Evolutionary conservation across 805 yeast species (phyloP).

Genomic region (Trichomonascus vanleenenianus): DNA sequence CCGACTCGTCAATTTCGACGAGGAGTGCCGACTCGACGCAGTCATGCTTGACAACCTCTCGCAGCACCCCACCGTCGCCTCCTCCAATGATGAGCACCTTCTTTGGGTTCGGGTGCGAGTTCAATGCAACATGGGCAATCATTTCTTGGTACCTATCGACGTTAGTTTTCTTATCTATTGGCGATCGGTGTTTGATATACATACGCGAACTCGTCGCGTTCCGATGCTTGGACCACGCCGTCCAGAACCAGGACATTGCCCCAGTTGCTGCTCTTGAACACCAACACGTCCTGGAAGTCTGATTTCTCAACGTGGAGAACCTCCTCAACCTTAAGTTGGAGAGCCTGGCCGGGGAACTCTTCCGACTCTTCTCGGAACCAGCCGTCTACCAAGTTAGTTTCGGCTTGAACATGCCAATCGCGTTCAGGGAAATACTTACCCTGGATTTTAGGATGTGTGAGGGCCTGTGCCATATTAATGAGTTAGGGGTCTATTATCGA

Average conservation of each 20-base stretch:
- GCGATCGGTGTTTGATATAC: neutral
- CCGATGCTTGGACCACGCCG: slow-evolving; percentile 92
- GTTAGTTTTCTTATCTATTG: slow-evolving; percentile 31
- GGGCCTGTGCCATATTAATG: neutral
- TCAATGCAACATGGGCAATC: slow-evolving; percentile 90
- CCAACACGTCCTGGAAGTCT: slow-evolving; percentile 82
- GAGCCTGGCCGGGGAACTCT: slow-evolving; percentile 99
- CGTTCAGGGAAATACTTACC: neutral
- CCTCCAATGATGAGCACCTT: slow-evolving; percentile 94
- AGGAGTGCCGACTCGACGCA: slow-evolving; percentile 81
- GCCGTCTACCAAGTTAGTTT: slow-evolving; percentile 45
- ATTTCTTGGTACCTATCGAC: slow-evolving; percentile 60
- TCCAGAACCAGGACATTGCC: slow-evolving; percentile 95
- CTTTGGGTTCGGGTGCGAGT: slow-evolving; percentile 92
- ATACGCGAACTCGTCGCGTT: slow-evolving; percentile 86
- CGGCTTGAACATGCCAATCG: neutral
- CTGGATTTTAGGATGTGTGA: slow-evolving; percentile 5
- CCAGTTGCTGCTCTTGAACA: slow-evolving; percentile 86
- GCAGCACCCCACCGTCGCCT: slow-evolving; percentile 97
- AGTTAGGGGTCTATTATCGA: neutral
- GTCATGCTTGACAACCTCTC: slow-evolving; percentile 88
- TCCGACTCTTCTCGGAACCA: slow-evolving; percentile 96
- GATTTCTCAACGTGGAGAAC: slow-evolving; percentile 79
- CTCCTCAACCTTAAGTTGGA: slow-evolving; percentile 82
- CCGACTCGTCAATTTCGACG: slow-evolving; percentile 94